These are phyloP conservation scores for Chrysopogon serrulatus DNA, from an alignment of 176 grass and related monocot genomes.

Conservation along the genomic window DNA sequence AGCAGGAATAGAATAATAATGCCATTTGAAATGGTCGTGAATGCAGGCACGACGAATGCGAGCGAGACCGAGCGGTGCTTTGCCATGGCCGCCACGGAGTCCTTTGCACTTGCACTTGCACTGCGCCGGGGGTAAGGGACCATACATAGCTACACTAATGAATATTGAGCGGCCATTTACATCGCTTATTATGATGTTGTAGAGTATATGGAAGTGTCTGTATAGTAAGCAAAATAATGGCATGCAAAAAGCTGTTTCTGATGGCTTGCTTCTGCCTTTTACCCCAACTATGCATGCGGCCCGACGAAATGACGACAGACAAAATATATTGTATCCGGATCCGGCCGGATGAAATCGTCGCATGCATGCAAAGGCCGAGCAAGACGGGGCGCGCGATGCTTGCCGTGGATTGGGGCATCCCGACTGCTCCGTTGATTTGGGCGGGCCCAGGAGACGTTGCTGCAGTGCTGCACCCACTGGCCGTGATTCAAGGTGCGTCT, in stretches of 20 bases:
- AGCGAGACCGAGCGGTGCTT: not conserved
- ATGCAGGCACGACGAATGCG: not conserved
- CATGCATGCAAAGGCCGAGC: not conserved
- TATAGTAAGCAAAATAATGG: not conserved
- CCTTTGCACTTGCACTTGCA: not conserved
- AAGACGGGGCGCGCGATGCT: conserved; percentile 3
- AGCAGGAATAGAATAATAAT: not conserved
- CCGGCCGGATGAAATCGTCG: not conserved
- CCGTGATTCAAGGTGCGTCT: conserved; percentile 46
- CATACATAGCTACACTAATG: not conserved
- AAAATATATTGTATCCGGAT: not conserved
- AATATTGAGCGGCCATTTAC: not conserved
- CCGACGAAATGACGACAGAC: not conserved
- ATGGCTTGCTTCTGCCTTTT: conserved; percentile 25
- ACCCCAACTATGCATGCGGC: conserved; percentile 13
- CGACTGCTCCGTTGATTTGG: not conserved
- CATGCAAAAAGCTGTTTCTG: not conserved
- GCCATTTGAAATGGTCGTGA: not conserved
- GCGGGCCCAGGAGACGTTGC: not conserved
- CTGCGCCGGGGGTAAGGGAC: not conserved
- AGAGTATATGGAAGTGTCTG: not conserved
- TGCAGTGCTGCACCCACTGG: not conserved
- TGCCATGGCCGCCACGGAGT: conserved; percentile 13
- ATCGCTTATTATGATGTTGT: not conserved
- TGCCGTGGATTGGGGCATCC: conserved; percentile 17